Conservation (phyloP, 495 filamentous ascomycete species). For the Penicillium diatomitis region DNA sequence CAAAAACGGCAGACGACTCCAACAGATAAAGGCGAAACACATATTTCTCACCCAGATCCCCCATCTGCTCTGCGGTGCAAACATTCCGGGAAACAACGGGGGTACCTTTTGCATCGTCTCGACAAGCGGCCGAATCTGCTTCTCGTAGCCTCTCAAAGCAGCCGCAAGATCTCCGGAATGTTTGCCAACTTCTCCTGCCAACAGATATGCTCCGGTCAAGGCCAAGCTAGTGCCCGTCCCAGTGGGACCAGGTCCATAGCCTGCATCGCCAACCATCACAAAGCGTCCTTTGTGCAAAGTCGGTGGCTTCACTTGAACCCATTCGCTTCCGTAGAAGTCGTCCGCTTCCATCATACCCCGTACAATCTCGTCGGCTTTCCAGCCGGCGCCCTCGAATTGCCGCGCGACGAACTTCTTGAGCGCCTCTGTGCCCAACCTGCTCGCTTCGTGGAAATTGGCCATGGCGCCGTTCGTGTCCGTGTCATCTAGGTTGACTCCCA, state of each 20-base stretch:
- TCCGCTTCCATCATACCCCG: constrained; percentile 28
- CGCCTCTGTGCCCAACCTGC: constrained; percentile 26
- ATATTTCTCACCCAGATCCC: constrained; percentile 16
- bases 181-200: constrained; percentile 37
- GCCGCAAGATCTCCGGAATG: constrained; percentile 18
- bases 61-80: constrained; percentile 34
- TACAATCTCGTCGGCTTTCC: constrained; percentile 30
- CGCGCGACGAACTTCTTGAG: constrained; percentile 31
- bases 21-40: constrained; percentile 11
- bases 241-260: constrained; percentile 27
- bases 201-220: constrained; percentile 38
- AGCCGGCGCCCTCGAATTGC: constrained; percentile 30
- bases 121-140: constrained; percentile 33
- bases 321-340: constrained; percentile 40
- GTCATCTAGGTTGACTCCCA: constrained; percentile 21
- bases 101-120: constrained; percentile 27
- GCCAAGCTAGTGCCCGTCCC: constrained; percentile 37
- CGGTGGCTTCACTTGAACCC: constrained; percentile 37
- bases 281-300: constrained; percentile 25
- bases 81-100: constrained; percentile 5
- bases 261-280: constrained; percentile 34
- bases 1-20: constrained; percentile 1
- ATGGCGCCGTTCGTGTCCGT: constrained; percentile 12
- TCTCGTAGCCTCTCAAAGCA: constrained; percentile 32
- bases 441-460: constrained; percentile 26